Percentiles rank a stretch among this genome's conserved stretches.
Evolutionary conservation across 140 eudicot species (phyloP).

Genomic region (Erigeron philadelphicus): DNA sequence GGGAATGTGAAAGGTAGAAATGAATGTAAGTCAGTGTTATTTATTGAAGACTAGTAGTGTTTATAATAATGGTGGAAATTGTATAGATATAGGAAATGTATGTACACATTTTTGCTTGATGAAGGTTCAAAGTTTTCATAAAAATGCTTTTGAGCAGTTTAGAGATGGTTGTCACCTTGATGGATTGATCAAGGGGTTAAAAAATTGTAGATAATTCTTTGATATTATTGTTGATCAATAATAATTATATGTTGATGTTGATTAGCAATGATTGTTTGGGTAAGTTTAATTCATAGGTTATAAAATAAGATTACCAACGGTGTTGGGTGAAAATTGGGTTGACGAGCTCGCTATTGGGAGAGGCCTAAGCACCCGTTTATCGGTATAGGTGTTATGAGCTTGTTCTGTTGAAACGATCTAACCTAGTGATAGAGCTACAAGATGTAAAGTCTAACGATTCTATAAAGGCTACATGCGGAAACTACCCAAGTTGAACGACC

Average conservation of each 20-base stretch:
- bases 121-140: constrained; percentile 55
- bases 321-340: too few species aligned
- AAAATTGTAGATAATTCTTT: constrained; percentile 10
- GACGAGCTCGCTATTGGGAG: too few species aligned
- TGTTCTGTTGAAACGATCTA: too few species aligned
- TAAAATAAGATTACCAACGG: too few species aligned
- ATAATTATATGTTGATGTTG: background rate
- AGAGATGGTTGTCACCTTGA: constrained; percentile 45
- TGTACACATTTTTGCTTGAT: constrained; percentile 73
- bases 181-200: constrained; percentile 2
- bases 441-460: too few species aligned
- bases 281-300: too few species aligned
- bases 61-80: constrained; percentile 36
- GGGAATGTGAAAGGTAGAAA: constrained; percentile 50
- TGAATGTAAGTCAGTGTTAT: constrained; percentile 52
- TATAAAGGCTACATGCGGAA: too few species aligned
- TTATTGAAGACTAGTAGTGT: constrained; percentile 70
- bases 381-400: too few species aligned
- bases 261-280: too few species aligned
- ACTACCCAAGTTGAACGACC: too few species aligned
- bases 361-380: too few species aligned
- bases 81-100: constrained; percentile 32
- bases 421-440: too few species aligned
- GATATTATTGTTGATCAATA: background rate
- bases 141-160: constrained; percentile 47